Evolutionary conservation across 2,329 filamentous ascomycete genomes (phyloP).

Genomic region (Curvularia eragrostidis): DNA sequence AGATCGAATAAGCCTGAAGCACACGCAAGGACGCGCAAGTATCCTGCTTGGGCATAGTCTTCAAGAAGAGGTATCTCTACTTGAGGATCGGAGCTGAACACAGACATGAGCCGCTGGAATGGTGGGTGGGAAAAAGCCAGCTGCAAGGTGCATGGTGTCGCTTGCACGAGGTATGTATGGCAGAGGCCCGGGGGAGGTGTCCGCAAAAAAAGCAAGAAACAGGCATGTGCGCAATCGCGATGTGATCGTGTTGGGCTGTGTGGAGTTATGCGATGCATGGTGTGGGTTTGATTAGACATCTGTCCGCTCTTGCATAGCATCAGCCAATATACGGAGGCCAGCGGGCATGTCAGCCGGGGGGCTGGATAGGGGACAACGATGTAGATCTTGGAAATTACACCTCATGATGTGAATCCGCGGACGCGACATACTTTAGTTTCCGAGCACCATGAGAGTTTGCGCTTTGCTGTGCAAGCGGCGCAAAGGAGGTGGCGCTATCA

Average conservation of each 20-base stretch:
- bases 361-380: not conserved
- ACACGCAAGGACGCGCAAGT: not conserved
- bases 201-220: constrained; percentile 2
- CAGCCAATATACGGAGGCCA: not conserved
- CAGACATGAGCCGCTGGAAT: not conserved
- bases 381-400: not conserved
- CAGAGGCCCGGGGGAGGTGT: not conserved
- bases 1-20: not conserved
- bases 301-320: constrained; percentile 4
- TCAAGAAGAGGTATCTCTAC: not conserved
- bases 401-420: not conserved
- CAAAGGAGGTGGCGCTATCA: not conserved
- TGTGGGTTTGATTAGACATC: not conserved
- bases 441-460: not conserved
- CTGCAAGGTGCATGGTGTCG: not conserved
- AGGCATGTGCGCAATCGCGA: not conserved
- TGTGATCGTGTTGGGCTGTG: not conserved
- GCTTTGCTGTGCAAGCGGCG: not conserved
- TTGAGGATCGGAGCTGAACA: not conserved
- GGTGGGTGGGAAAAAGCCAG: not conserved
- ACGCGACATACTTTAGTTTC: not conserved
- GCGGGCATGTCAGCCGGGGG: not conserved
- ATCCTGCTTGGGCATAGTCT: not conserved
- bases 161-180: too few species aligned
- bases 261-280: not conserved